Percentiles rank a stretch among this genome's conserved stretches.
These are phyloP conservation scores for Xylaria sp. DNA, from an alignment of 2,329 filamentous ascomycete genomes.

Conservation along the genomic window DNA sequence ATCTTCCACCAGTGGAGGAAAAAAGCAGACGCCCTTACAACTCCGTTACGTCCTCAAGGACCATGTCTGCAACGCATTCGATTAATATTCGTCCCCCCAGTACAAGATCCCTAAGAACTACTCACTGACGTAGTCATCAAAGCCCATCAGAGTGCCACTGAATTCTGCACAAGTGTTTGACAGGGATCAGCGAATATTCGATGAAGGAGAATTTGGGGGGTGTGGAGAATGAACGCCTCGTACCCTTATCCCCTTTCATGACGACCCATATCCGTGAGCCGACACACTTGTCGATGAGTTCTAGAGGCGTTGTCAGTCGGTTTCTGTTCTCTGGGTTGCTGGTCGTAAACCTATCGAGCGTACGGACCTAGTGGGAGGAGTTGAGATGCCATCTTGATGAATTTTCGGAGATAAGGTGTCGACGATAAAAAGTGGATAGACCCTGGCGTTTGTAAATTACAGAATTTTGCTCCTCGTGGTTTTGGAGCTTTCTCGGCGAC, in stretches of 20 bases:
- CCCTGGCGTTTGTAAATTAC: background rate
- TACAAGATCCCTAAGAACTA: constrained; percentile 52
- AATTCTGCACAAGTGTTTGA: constrained; percentile 74
- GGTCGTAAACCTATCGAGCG: constrained; percentile 23
- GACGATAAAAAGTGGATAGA: background rate
- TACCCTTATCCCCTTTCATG: constrained; percentile 99
- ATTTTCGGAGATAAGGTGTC: background rate
- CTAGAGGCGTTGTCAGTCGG: constrained; percentile 59
- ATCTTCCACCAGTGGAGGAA: constrained; percentile 1
- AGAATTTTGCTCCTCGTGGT: background rate
- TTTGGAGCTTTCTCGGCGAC: background rate
- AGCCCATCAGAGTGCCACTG: constrained; percentile 90
- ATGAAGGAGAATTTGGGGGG: background rate
- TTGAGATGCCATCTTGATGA: constrained; percentile 72
- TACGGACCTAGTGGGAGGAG: constrained; percentile 75
- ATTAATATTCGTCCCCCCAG: constrained; percentile 10
- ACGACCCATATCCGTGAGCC: constrained; percentile 98
- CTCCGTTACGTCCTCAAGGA: constrained; percentile 95
- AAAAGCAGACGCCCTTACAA: constrained; percentile 66
- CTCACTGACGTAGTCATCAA: constrained; percentile 99
- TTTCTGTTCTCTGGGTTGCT: background rate
- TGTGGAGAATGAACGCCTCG: constrained; percentile 21
- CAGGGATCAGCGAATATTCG: constrained; percentile 8
- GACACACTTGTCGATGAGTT: constrained; percentile 99
- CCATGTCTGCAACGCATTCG: constrained; percentile 78